Evolutionary conservation across 2,329 filamentous ascomycete genomes (phyloP), one percentile per base, ranked within the genome.

Genomic region (Elsinoe australis): DNA sequence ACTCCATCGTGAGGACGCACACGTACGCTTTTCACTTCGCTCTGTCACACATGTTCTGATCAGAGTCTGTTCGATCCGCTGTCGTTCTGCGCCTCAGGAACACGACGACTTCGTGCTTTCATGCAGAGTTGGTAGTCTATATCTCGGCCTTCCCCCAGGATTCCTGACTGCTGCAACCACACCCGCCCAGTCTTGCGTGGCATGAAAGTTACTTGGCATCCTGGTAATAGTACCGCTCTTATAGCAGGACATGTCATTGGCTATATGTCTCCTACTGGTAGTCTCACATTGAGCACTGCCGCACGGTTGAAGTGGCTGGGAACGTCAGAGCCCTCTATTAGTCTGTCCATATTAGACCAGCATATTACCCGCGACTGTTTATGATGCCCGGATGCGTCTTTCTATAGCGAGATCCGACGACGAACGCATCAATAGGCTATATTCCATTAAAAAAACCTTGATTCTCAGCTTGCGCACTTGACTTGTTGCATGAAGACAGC

Each of bases 171-270:
- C n/a, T n/a, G n/a, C 39, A 24, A 24, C 17, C 17, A 44, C 39
- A 15, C 21, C 24, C 39, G 39, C 39, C 39, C 39, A 44, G 39
- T 10, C 24, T 14, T 32, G 14, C n/a, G 24, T 26, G 10, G 26
- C 12, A 4, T 29, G 14, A 17, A 9, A 26, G 24, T 18, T n/a
- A n/a, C 39, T 44, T 44, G 39, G 39, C 39, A 32, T 44, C 14
- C 17, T 32, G 24, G 39, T 26, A 44, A 31, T 44, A 44, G 28
- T n/a, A 41, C 36, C 17, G 36, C 36, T 41, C 5, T 22, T 41
- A 41, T 41, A 41, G 19, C 10, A 24, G 21, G 36, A 24, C 21
- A 41, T n/a, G 28, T 41, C 10, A 15, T 28, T n/a, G n/a, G n/a
- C n/a, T n/a, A n/a, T n/a, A n/a, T n/a, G n/a, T n/a, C n/a, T n/a